phyloP scores from a whole-genome alignment of 2,329 filamentous ascomycete genomes.

The Grosmannia huntii region DNA sequence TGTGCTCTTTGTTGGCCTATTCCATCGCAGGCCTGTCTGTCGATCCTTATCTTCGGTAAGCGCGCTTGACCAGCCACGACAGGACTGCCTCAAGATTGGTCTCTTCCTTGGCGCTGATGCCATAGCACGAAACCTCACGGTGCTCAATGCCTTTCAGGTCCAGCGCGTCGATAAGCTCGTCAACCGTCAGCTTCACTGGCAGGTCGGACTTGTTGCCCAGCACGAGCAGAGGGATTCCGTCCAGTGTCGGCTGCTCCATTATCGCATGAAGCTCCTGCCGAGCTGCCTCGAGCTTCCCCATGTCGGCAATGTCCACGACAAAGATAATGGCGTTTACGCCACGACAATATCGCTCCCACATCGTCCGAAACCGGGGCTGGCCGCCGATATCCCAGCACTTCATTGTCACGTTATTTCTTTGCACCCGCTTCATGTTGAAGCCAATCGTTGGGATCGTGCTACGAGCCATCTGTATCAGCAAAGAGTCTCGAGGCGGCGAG shows the following conservation, averaged over 20 bases:
- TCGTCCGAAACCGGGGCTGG: constrained; percentile 89
- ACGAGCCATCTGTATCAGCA: neutral
- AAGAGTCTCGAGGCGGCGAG: neutral
- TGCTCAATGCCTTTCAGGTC: constrained; percentile 80
- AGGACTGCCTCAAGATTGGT: constrained; percentile 96
- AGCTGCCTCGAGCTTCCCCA: constrained; percentile 65
- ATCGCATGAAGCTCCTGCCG: constrained; percentile 86
- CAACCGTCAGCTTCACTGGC: constrained; percentile 77
- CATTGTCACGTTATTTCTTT: constrained; percentile 93
- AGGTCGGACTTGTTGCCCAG: constrained; percentile 97
- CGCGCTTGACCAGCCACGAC: constrained; percentile 88
- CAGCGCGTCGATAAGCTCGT: constrained; percentile 88
- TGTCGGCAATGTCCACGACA: constrained; percentile 92
- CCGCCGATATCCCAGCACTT: constrained; percentile 99
- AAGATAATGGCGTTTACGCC: constrained; percentile 97
- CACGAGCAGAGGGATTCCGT: constrained; percentile 84
- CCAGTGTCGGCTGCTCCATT: constrained; percentile 70
- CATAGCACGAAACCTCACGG: constrained; percentile 95
- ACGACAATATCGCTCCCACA: constrained; percentile 99
- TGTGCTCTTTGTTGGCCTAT: neutral
- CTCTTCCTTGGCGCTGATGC: constrained; percentile 96
- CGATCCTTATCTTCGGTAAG: constrained; percentile 48
- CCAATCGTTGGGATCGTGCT: constrained; percentile 97
- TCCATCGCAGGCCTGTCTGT: neutral
- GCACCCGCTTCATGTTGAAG: constrained; percentile 98